phyloP scores from a whole-genome alignment of 2,329 filamentous ascomycete genomes.

The Pseudogymnoascus sp. region DNA sequence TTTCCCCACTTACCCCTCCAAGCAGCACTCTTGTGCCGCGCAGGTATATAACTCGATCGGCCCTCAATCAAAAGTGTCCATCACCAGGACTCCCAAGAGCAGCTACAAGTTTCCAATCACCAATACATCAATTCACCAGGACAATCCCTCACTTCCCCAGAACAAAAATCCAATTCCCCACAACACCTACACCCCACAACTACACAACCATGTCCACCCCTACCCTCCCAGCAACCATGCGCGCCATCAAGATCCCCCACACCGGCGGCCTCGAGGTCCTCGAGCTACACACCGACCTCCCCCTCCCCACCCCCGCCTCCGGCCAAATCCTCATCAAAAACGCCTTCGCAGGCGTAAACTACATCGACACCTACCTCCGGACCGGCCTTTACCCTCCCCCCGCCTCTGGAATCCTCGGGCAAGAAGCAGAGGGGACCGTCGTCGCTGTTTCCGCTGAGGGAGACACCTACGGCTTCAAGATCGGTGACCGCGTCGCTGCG shows the following conservation, averaged over 20 bases:
- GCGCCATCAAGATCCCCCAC: slow-evolving; percentile 65
- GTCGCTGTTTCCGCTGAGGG: slow-evolving; percentile 51
- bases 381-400: slow-evolving; percentile 69
- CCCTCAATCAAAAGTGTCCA: not conserved
- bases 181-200: not conserved
- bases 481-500: slow-evolving; percentile 68
- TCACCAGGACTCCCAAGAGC: not conserved
- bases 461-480: slow-evolving; percentile 47
- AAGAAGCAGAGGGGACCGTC: slow-evolving; percentile 70
- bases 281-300: slow-evolving; percentile 62
- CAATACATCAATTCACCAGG: not conserved
- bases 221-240: slow-evolving; percentile 34
- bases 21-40: not conserved
- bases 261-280: slow-evolving; percentile 67
- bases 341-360: slow-evolving; percentile 75
- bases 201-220: slow-evolving; percentile 9
- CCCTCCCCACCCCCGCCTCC: slow-evolving; percentile 61
- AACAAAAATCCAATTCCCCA: not conserved
- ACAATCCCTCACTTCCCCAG: not conserved
- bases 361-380: slow-evolving; percentile 88
- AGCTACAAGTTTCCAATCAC: not conserved
- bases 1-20: slow-evolving; percentile 1
- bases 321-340: slow-evolving; percentile 76
- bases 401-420: slow-evolving; percentile 70
- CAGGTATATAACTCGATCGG: not conserved